Evolutionary conservation across 1,284 basidiomycete genomes (phyloP), one percentile per base, ranked within the genome.

Genomic region (Fomitopsis palustris): DNA sequence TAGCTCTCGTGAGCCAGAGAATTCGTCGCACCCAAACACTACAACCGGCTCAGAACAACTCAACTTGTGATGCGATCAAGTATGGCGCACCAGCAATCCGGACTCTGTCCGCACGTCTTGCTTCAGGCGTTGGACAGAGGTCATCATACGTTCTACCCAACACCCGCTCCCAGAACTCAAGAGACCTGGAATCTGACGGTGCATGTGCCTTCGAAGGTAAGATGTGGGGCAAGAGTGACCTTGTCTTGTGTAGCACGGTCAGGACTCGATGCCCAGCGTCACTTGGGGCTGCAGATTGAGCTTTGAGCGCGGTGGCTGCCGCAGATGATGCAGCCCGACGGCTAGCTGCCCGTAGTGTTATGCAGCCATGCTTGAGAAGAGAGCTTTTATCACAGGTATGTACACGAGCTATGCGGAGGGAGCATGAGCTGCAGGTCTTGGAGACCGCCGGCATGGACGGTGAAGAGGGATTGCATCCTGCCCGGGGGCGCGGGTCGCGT

Each of bases 1-100:
- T 2, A 91, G 70, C 41, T 85, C 81, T 51, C 74, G 71, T 8
- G 83, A 76, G 41, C 75, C 75, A 17, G 85, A 77, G 69, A 73
- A 78, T 63, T 80, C 71, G 67, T 86, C 82, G 54, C 80, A 66
- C 8, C 81, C 81, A 65, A 78, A 83, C 5, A 90, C 88, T 88
- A 60, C 2, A 52, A 39, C 52, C 12, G 14, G 16, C 19, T 49
- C 31, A 62, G 56, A 55, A 59, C 58, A 21, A 16, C 23, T 10
- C 2, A 2, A 37, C n/a, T 19, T 9, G 5, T 5, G 1, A 8
- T 21, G 19, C 3, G 19, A 21, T 38, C 2, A 33, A 16, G 12
- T 39, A 29, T 29, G 4, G 70, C 82, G 61, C 56, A 86, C 86
- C 79, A 47, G 77, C 76, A 55, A 88, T 71, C 38, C 79, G 78